Percentiles rank a stretch among this genome's conserved stretches.
Conservation (phyloP, 768 basidiomycete genomes). For the Leccinum subtestaceum region DNA sequence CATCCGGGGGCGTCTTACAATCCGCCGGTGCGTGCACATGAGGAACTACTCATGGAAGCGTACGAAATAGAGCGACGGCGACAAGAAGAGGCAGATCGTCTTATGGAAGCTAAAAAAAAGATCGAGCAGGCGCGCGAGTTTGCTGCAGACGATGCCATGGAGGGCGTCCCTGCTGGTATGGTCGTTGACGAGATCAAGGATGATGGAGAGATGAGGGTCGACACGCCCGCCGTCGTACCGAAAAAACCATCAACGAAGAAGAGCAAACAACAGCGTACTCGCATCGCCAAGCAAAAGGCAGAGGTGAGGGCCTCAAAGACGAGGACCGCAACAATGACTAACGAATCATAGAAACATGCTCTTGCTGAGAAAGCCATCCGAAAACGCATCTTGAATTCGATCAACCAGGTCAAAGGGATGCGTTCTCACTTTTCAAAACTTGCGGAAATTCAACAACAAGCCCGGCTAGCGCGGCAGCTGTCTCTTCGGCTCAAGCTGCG, state of each 20-base stretch:
- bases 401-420: conserved; percentile 54
- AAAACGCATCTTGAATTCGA: conserved; percentile 59
- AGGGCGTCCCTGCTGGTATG: conserved; percentile 63
- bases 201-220: conserved; percentile 36
- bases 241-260: conserved; percentile 48
- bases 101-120: conserved; percentile 51
- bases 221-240: conserved; percentile 30
- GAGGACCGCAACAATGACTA: neutral
- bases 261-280: conserved; percentile 66
- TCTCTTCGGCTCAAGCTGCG: conserved; percentile 49
- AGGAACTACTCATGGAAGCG: conserved; percentile 66
- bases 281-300: conserved; percentile 59
- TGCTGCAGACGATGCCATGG: conserved; percentile 31
- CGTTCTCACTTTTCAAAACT: conserved; percentile 42
- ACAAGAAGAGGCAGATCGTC: conserved; percentile 50
- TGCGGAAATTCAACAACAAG: conserved; percentile 37
- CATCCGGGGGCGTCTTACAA: conserved; percentile 90
- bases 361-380: conserved; percentile 55
- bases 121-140: conserved; percentile 47
- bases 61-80: conserved; percentile 62
- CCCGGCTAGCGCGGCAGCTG: conserved; percentile 37
- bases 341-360: conserved; percentile 52
- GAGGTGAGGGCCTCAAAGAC: conserved; percentile 45
- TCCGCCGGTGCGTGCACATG: conserved; percentile 71
- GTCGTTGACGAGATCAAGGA: conserved; percentile 45